Evolutionary conservation across 2,329 filamentous ascomycete genomes (phyloP).

Genomic region (Colletotrichum euphorbiae): DNA sequence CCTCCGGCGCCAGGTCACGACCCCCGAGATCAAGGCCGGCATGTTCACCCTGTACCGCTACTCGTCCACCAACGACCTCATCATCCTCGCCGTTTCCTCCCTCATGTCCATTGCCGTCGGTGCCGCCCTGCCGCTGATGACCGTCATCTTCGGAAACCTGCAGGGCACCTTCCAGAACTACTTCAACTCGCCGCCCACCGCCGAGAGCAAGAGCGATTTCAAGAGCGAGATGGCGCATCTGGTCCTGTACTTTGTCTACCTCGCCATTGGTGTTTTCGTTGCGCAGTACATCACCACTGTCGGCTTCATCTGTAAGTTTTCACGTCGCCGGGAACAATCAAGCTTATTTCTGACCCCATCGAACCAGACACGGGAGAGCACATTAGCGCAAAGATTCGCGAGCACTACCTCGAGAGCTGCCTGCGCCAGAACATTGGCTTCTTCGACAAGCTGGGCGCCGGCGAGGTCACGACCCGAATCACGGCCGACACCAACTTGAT

Average conservation of each 20-base stretch:
- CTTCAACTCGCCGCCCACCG: constrained; percentile 54
- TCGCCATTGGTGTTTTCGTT: constrained; percentile 83
- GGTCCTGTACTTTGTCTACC: constrained; percentile 87
- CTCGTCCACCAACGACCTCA: constrained; percentile 71
- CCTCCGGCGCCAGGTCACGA: constrained; percentile 75
- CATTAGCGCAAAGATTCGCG: constrained; percentile 81
- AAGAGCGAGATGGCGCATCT: constrained; percentile 68
- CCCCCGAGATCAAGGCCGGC: constrained; percentile 72
- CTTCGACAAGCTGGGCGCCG: constrained; percentile 92
- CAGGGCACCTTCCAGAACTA: constrained; percentile 77
- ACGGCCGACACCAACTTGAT: constrained; percentile 94
- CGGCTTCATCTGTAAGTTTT: constrained; percentile 77
- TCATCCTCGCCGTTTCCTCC: constrained; percentile 71
- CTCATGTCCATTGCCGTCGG: constrained; percentile 78
- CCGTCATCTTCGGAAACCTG: constrained; percentile 82
- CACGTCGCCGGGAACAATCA: background rate
- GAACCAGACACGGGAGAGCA: constrained; percentile 76
- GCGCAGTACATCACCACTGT: constrained; percentile 84
- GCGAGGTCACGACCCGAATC: constrained; percentile 93
- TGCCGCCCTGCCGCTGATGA: constrained; percentile 83
- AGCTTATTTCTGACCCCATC: constrained; percentile 7
- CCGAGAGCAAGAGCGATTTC: constrained; percentile 65
- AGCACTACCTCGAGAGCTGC: constrained; percentile 86
- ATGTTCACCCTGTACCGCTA: constrained; percentile 77
- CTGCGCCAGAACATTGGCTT: constrained; percentile 91